These are phyloP conservation scores for Penicillium italicum DNA, from an alignment of 2,329 filamentous ascomycete genomes.

Conservation along the genomic window DNA sequence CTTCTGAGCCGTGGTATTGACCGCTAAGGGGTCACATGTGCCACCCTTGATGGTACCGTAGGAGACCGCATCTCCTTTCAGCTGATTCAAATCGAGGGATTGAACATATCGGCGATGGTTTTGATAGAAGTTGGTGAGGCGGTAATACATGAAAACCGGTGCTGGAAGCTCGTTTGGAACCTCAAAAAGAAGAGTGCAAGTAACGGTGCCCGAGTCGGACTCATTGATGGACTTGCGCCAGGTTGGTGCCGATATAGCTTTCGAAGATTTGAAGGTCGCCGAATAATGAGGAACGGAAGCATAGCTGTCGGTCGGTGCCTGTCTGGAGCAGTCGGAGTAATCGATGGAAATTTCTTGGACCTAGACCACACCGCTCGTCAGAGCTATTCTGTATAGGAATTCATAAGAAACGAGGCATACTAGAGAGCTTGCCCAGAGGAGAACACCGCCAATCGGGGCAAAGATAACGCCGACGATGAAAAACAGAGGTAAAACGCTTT, in stretches of 20 bases:
- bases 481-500: slow-evolving; percentile 87
- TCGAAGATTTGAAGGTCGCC: slow-evolving; percentile 63
- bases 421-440: slow-evolving; percentile 79
- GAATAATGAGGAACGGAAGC: slow-evolving; percentile 42
- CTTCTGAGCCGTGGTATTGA: slow-evolving; percentile 51
- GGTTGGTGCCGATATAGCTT: slow-evolving; percentile 40
- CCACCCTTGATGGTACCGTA: slow-evolving; percentile 61
- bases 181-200: slow-evolving; percentile 72
- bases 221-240: slow-evolving; percentile 30
- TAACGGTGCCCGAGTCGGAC: slow-evolving; percentile 39
- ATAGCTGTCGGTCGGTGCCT: slow-evolving; percentile 49
- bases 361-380: slow-evolving; percentile 43
- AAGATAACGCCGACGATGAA: slow-evolving; percentile 89
- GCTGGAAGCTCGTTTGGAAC: slow-evolving; percentile 75
- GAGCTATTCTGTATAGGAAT: background rate
- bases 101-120: slow-evolving; percentile 96
- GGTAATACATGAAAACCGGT: slow-evolving; percentile 90
- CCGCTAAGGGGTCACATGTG: slow-evolving; percentile 70
- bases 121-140: slow-evolving; percentile 96
- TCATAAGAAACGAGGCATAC: slow-evolving; percentile 48
- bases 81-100: slow-evolving; percentile 77
- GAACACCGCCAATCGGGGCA: slow-evolving; percentile 81
- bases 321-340: slow-evolving; percentile 71
- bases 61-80: slow-evolving; percentile 67
- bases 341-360: slow-evolving; percentile 89